Evolutionary conservation across 176 grass and related monocot genomes (phyloP), one percentile per base, ranked within the genome.

Genomic region (Ananas comosus): DNA sequence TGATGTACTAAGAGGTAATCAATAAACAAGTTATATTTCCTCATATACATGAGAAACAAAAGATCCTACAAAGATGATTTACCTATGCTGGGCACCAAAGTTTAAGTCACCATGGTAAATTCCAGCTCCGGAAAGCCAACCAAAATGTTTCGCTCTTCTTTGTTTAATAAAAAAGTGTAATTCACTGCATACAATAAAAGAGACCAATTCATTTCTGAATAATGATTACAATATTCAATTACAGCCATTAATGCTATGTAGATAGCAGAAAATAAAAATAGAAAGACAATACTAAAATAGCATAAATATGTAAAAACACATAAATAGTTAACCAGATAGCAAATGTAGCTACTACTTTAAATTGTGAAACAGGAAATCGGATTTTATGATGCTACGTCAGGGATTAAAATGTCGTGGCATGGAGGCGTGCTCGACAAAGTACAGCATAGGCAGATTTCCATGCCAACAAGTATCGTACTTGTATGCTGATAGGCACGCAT

Each of bases 61-160:
- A 61, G 50, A 79, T 48, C 58, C 12, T 71, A 18, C 65, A 50
- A 66, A 22, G 66, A 68, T 70, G 69, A 61, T 70, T 72, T 57
- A 97, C 93, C 93, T 97, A 79, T 97, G 93, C 52, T 90, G 89
- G 14, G 80, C 93, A 63, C 93, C 89, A 83, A 97, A 97, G 80
- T 97, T 90, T 49, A 97, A 80, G 81, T 97, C 93, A 53, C 93
- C 93, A 0, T 92, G 72, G 78, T 97, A 97, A 75, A 97, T 90
- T 83, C 93, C 93, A 72, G 93, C 78, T 52, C 93, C 93, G 77
- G 93, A 97, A 54, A 97, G 93, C 93, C 93, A 97, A 68, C 85
- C 93, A 77, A 97, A 97, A 53, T 97, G 93, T 68, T 90, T 87
- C 73, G 93, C 86, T 72, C 89, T 97, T 83, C 93, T 92, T 85